These are phyloP conservation scores for Parmelia sp. DNA, from an alignment of 495 filamentous ascomycete genomes.

Conservation along the genomic window DNA sequence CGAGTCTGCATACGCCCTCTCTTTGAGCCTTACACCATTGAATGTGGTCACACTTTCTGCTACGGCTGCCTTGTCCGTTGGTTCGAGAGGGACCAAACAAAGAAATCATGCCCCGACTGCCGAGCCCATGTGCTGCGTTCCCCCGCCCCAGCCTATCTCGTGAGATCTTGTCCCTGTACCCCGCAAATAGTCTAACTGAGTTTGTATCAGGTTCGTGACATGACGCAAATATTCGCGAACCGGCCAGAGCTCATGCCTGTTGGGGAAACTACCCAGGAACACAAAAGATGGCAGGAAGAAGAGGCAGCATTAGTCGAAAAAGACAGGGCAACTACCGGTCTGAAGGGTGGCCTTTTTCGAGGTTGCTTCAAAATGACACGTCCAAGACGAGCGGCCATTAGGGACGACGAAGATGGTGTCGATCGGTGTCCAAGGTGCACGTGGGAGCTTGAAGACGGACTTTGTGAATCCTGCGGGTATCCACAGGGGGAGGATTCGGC, in stretches of 20 bases:
- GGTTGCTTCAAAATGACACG: conserved; percentile 49
- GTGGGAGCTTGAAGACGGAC: conserved; percentile 58
- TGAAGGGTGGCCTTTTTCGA: conserved; percentile 52
- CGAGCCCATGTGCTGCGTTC: conserved; percentile 51
- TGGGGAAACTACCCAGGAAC: conserved; percentile 56
- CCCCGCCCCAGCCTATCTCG: conserved; percentile 66
- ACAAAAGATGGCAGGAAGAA: conserved; percentile 51
- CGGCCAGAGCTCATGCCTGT: conserved; percentile 58
- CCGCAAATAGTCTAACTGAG: conserved; percentile 18
- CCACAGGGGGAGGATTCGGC: conserved; percentile 1
- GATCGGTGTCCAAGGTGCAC: conserved; percentile 56
- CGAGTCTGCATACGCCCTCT: conserved; percentile 63
- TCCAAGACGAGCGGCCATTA: conserved; percentile 35
- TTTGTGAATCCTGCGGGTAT: conserved; percentile 51
- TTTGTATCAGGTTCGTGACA: conserved; percentile 52
- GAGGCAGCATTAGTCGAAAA: conserved; percentile 46
- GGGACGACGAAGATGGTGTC: conserved; percentile 57
- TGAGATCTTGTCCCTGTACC: conserved; percentile 30
- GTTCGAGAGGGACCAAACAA: conserved; percentile 52
- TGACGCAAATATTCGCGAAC: conserved; percentile 59
- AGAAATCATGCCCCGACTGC: conserved; percentile 70
- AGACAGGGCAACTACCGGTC: conserved; percentile 46
- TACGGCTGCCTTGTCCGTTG: conserved; percentile 64
- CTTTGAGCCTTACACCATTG: conserved; percentile 66
- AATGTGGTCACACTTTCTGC: conserved; percentile 71